Evolutionary conservation across 208 protist species (phyloP).

Genomic region (Porcisia hertigi): DNA sequence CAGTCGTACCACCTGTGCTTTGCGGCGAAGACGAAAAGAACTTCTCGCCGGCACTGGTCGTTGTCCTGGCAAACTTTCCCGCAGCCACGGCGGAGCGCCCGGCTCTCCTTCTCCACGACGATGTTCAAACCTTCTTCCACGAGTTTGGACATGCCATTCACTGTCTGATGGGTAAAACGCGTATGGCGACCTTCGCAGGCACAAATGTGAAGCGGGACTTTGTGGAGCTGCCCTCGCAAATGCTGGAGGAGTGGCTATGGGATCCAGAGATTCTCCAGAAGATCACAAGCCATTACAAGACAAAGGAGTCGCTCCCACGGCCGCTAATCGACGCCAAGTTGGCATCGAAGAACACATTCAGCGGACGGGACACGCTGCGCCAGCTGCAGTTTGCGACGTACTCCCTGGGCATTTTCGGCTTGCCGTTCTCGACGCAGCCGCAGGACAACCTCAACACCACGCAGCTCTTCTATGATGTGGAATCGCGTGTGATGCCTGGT

Average conservation of each 20-base stretch:
- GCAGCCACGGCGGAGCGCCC: constrained; percentile 65
- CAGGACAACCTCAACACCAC: constrained; percentile 55
- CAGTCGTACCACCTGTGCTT: constrained; percentile 70
- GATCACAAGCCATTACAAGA: constrained; percentile 86
- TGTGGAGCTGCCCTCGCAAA: constrained; percentile 90
- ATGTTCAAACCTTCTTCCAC: constrained; percentile 91
- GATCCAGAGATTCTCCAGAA: constrained; percentile 74
- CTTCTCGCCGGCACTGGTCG: constrained; percentile 72
- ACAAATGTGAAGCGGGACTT: constrained; percentile 86
- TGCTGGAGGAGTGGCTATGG: constrained; percentile 92
- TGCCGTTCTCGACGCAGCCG: constrained; percentile 64
- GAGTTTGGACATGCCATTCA: constrained; percentile 92
- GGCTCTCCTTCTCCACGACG: constrained; percentile 75
- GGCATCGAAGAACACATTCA: constrained; percentile 77
- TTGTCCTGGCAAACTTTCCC: constrained; percentile 87
- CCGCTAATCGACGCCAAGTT: constrained; percentile 80
- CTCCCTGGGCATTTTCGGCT: constrained; percentile 70
- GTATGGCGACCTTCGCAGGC: constrained; percentile 78
- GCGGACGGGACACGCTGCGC: constrained; percentile 62
- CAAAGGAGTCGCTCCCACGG: constrained; percentile 61
- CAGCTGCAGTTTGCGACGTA: constrained; percentile 83
- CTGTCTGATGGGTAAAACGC: constrained; percentile 69
- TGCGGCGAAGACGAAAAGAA: constrained; percentile 42
- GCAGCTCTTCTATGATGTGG: constrained; percentile 54
- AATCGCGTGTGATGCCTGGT: constrained; percentile 57